Conservation (phyloP, 768 basidiomycete species). For the Leccinum pellstonianum region DNA sequence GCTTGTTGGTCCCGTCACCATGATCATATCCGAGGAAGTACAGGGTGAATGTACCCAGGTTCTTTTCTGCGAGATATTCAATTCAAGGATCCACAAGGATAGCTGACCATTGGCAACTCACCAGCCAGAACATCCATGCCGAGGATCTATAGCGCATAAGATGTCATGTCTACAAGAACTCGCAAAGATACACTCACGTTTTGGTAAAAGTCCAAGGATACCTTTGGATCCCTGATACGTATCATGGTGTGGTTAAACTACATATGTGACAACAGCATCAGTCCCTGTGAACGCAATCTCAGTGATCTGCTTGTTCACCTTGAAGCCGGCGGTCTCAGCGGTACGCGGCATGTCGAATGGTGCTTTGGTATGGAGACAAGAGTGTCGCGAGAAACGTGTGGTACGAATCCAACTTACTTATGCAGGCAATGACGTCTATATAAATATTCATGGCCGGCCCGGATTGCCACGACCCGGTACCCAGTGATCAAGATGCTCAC, state of each 20-base stretch:
- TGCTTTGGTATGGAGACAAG: constrained; percentile 9
- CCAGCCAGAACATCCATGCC: constrained; percentile 77
- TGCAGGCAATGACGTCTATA: constrained; percentile 9
- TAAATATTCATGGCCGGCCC: constrained; percentile 7
- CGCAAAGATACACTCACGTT: constrained; percentile 43
- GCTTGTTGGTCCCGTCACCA: constrained; percentile 38
- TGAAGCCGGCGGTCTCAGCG: constrained; percentile 63
- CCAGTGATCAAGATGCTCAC: neutral
- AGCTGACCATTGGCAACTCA: constrained; percentile 23
- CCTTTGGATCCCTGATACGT: constrained; percentile 83
- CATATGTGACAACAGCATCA: neutral
- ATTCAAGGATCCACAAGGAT: constrained; percentile 1
- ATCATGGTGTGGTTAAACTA: constrained; percentile 90
- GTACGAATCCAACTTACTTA: neutral
- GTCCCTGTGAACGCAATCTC: neutral
- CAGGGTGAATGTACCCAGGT: constrained; percentile 64
- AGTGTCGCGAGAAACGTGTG: constrained; percentile 3
- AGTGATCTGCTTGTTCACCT: constrained; percentile 34
- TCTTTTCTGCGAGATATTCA: constrained; percentile 41
- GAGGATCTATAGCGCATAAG: constrained; percentile 40
- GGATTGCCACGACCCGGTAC: neutral
- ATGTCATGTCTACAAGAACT: neutral
- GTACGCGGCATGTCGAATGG: constrained; percentile 55
- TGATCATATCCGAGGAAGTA: constrained; percentile 86
- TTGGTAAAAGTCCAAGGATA: constrained; percentile 77